Base-by-base conservation (phyloP, 139 green algal species). In the Coccomyxa sp. region DNA sequence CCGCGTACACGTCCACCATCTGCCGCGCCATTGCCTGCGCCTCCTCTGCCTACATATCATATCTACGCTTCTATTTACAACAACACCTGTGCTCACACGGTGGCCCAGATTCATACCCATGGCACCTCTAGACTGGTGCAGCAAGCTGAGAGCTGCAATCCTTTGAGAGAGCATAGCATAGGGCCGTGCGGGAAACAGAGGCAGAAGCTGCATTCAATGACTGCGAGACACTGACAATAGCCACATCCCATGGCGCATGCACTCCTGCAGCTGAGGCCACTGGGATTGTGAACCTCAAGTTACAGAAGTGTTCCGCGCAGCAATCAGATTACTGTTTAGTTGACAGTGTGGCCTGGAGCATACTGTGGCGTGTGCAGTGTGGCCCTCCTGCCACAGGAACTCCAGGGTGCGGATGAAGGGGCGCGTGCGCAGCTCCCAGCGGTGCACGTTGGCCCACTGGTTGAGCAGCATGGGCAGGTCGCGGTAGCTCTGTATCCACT, bases 351-450 rank as follows among this genome's bases (percentile, higher is more conserved):
- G 18, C 22, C 2, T 18, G 50, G 50, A 64, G 50, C 50, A 31
- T 55, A 82, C 83, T 7, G 92, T 99, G 7, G 95, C 92, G 81
- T 99, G 96, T 36, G 95, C 97, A 6, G 96, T 99, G 89, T 99
- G 97, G 8, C 96, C 97, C 82, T 99, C 97, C 86, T 99, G 94
- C 88, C 88, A 99, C 29, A 99, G 84, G 83, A 99, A 99, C 91
- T 99, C 97, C 36, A 97, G 83, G 39, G 97, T 99, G 71, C 97
- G 90, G 68, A 99, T 87, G 87, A 99, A 99, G 24, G 97, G 97
- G 54, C 95, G 86, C 5, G 97, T 99, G 75, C 96, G 86, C 97
- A 99, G 97, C 89, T 99, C 95, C 80, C 97, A 99, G 72, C 97
- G 89, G 85, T 97, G 93, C 75, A 99, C 97, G 79, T 99, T 99